Evolutionary conservation across 805 yeast species (phyloP), one percentile per base, ranked within the genome.

Genomic region (Komagataella pastoris): DNA sequence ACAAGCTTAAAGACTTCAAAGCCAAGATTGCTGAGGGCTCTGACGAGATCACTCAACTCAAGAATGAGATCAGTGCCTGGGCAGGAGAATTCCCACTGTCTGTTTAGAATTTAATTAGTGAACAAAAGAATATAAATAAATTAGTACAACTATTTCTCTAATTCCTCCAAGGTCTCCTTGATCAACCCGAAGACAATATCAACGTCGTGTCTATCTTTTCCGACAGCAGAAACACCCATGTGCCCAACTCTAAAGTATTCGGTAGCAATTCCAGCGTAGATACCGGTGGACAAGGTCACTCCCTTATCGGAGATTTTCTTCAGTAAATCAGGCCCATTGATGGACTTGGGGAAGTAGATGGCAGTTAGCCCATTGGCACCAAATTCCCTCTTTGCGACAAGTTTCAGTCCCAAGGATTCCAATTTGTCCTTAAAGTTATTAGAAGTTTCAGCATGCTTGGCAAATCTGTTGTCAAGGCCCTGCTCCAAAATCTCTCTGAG

Each of bases 1-100:
- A 90, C 79, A 89, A 83, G 74, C 82, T 93, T 68, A 91, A 88
- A 78, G 98, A 93, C 71, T 93, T 89, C 81, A 93, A 91, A 78
- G 82, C 83, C 60, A 79, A 79, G 66, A 81, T 88, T 57, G 76
- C 79, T 61, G 76, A 78, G 56, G 88, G 87, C 57, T 79, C 83
- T 56, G 85, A 79, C 52, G 86, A 82, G 65, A 75, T 90, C 61
- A 68, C 72, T 54, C 70, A 72, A 47, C 74, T 85, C 62, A 88
- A 87, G 72, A 69, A 73, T 51, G 97, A 93, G 74, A 82, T 93
- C 59, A 75, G 82, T 62, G 75, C 74, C 56, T 93, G 99, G 99
- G 96, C 96, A 58, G 91, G 89, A 65, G 81, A 78, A 62, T 86
- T 76, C 77, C 93, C 95, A 64, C 69, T 80, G 58, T 74, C 83